Evolutionary conservation across 352 stramenopile species (phyloP), one percentile per base, ranked within the genome.

Genomic region (Phytophthora niederhauseri): DNA sequence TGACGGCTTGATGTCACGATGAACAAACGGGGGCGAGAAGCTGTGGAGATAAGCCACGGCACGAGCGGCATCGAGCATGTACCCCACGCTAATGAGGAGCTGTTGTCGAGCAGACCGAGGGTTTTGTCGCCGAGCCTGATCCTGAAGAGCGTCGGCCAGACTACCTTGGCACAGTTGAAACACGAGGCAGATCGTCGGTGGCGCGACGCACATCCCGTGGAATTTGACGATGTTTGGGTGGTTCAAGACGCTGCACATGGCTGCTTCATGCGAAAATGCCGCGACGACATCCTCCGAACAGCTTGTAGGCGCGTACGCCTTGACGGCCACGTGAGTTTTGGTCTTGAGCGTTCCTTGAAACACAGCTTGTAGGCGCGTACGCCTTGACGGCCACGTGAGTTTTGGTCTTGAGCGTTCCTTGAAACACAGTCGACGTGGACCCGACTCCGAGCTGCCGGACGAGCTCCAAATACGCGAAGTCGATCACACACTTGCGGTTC

Each of bases 381-480:
- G 70, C 71, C 46, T 88, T 88, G 51, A 88, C 73, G 2, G 78
- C 78, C 0, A 86, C 78, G 14, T 63, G 68, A 4, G 63, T 77
- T 56, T 79, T 81, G 11, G 58, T 57, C 41, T 84, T 76, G 3
- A 85, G 55, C 1, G 50, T 72, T 28, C 75, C 78, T 61, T 79
- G 61, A 56, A 77, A 84, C 0, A 84, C 60, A 11, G 59, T 69
- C 1, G 75, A 73, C 14, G 52, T 77, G 0, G 63, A 63, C 0
- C 76, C 80, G 11, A 70, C 61, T 4, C 75, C 78, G 53, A 86
- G 66, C 24, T 70, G 68, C 3, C 59, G 55, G 19, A 68, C 51
- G n/a, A 88, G 50, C 8, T 81, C 65, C 28, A 88, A 49, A 48
- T 84, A 82, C 6, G 78, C 78, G 59, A 89, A 89, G 41, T 89